phyloP scores from a whole-genome alignment of 768 basidiomycete genomes.

The Phylloporus sp. region DNA sequence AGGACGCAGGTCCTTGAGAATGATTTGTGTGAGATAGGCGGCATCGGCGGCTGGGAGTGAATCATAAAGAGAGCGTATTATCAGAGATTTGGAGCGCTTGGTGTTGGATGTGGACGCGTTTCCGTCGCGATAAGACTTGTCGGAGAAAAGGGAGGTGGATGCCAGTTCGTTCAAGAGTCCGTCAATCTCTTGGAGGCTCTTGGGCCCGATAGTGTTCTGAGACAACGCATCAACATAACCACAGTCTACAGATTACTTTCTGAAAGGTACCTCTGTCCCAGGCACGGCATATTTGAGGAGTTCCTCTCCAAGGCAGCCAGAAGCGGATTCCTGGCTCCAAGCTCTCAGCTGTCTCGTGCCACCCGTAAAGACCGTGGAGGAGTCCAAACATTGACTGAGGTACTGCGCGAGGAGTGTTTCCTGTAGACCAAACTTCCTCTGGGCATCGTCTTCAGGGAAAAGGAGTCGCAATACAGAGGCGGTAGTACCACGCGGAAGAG shows the following conservation, averaged over 20 bases:
- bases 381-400: conserved; percentile 48
- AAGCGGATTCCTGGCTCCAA: conserved; percentile 41
- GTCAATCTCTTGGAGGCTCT: conserved; percentile 52
- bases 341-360: conserved; percentile 27
- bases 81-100: conserved; percentile 30
- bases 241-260: not conserved
- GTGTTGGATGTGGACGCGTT: conserved; percentile 26
- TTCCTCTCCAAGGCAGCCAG: conserved; percentile 72
- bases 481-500: conserved; percentile 52
- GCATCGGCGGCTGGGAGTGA: conserved; percentile 60
- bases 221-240: conserved; percentile 7
- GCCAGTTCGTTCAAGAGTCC: conserved; percentile 73
- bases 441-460: conserved; percentile 79
- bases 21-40: conserved; percentile 76
- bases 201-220: conserved; percentile 25
- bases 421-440: conserved; percentile 69
- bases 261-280: conserved; percentile 34
- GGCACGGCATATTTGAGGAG: conserved; percentile 40
- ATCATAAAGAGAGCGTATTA: conserved; percentile 58
- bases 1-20: conserved; percentile 83
- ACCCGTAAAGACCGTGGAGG: conserved; percentile 28
- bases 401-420: conserved; percentile 55
- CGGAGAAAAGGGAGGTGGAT: conserved; percentile 57
- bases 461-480: conserved; percentile 65
- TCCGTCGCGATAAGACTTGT: conserved; percentile 39